These are phyloP conservation scores for Pittosporum tobira DNA, from an alignment of 129 eudicot genomes.

Conservation along the genomic window DNA sequence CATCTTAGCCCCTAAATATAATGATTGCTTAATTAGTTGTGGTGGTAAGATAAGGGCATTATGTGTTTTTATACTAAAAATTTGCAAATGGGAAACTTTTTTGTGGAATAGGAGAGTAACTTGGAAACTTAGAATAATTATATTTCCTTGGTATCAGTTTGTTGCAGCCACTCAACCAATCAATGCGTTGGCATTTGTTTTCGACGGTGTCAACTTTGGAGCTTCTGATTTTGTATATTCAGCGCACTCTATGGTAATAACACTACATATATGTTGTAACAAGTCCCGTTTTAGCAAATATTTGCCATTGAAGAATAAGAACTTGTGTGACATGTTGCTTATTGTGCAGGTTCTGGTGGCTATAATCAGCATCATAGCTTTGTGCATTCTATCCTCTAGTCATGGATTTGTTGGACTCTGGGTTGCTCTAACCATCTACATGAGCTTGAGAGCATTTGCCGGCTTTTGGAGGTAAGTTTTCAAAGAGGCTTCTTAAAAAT, in stretches of 20 bases:
- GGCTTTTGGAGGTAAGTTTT: constrained; percentile 72
- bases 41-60: too few relatives aligned
- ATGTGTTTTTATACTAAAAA: too few relatives aligned
- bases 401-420: constrained; percentile 69
- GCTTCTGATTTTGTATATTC: constrained; percentile 87
- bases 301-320: too few relatives aligned
- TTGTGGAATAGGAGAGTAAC: too few relatives aligned
- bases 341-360: constrained; percentile 39
- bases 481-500: not conserved
- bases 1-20: too few relatives aligned
- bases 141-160: constrained; percentile 31
- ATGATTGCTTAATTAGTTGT: too few relatives aligned
- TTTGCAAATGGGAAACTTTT: too few relatives aligned
- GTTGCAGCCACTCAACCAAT: constrained; percentile 81
- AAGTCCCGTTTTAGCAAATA: too few relatives aligned
- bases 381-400: constrained; percentile 38
- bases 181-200: constrained; percentile 74
- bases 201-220: constrained; percentile 86
- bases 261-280: too few relatives aligned
- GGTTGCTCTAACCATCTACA: constrained; percentile 64
- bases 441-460: constrained; percentile 75
- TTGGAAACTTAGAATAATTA: not conserved
- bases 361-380: too few relatives aligned
- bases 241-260: constrained; percentile 61
- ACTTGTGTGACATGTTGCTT: not conserved